These are phyloP conservation scores for Cytospora schulzeri DNA, from an alignment of 2,329 filamentous ascomycete species.

Conservation along the genomic window DNA sequence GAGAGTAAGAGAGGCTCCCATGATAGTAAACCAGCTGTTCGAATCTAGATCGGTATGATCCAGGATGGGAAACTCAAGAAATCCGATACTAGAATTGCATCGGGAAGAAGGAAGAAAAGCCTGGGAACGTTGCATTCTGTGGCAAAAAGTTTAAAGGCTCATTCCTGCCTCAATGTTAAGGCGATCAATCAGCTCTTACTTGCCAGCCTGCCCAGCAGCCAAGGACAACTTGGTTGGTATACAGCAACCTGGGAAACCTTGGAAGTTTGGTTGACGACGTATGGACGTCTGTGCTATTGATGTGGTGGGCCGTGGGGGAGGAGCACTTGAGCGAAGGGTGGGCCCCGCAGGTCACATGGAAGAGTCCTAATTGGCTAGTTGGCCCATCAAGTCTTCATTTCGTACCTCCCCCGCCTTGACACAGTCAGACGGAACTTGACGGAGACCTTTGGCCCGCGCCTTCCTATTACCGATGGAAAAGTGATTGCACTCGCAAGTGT, in stretches of 20 bases:
- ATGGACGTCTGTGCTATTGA: no score
- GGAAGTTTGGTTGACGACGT: neutral
- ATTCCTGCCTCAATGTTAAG: slow-evolving; percentile 15
- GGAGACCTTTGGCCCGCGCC: slow-evolving; percentile 27
- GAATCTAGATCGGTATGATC: neutral
- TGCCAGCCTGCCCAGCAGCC: neutral
- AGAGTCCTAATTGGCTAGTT: slow-evolving; percentile 15
- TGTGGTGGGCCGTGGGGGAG: slow-evolving; percentile 8
- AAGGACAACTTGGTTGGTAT: neutral
- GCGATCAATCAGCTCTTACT: neutral
- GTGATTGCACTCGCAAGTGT: slow-evolving; percentile 21
- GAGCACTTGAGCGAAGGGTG: slow-evolving; percentile 1
- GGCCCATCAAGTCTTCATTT: slow-evolving; percentile 19
- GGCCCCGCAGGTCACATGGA: slow-evolving; percentile 14
- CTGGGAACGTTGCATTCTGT: neutral
- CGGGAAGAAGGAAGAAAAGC: neutral
- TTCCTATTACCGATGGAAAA: slow-evolving; percentile 22
- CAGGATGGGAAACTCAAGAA: slow-evolving; percentile 15
- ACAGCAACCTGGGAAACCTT: no score
- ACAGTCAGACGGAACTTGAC: slow-evolving; percentile 27
- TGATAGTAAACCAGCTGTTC: neutral
- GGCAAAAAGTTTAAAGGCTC: neutral
- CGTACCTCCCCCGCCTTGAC: slow-evolving; percentile 29
- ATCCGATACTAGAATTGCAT: slow-evolving; percentile 17
- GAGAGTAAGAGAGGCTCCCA: neutral